Evolutionary conservation across 75 land plant genomes (phyloP).

Genomic region (Pinus albicaulis): DNA sequence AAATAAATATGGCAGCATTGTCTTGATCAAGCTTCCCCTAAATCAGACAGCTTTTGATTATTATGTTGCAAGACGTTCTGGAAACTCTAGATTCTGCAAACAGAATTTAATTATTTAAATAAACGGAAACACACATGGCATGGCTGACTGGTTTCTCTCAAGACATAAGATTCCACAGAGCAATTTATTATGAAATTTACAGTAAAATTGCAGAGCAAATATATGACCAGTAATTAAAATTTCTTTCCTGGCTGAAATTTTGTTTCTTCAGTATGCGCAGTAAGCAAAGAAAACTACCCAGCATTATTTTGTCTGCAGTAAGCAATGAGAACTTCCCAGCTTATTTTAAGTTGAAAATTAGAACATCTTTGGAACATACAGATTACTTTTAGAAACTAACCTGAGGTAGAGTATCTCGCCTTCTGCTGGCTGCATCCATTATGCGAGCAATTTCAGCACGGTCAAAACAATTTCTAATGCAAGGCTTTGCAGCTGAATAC

Average conservation of each 20-base stretch:
- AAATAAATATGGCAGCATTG: background rate
- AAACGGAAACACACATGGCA: background rate
- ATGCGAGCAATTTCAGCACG: conserved; percentile 97
- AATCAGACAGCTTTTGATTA: background rate
- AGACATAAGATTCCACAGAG: background rate
- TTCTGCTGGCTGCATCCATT: conserved; percentile 92
- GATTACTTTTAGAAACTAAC: conserved; percentile 22
- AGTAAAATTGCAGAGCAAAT: background rate
- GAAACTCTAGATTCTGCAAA: background rate
- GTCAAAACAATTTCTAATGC: conserved; percentile 89
- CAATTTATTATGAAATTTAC: background rate
- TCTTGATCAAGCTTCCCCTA: background rate
- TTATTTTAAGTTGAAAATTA: background rate
- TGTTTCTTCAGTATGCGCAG: background rate
- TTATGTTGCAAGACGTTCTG: background rate
- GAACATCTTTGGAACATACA: conserved; percentile 1
- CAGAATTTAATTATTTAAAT: background rate
- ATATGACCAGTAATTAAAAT: background rate
- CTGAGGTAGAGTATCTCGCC: conserved; percentile 92
- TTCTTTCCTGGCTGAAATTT: background rate
- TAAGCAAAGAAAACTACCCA: background rate
- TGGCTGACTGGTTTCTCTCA: background rate
- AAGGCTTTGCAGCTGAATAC: conserved; percentile 91
- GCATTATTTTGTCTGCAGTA: background rate
- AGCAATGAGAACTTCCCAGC: background rate